Evolutionary conservation across 768 basidiomycete genomes (phyloP).

Genomic region (Sporobolomyces pararoseus): DNA sequence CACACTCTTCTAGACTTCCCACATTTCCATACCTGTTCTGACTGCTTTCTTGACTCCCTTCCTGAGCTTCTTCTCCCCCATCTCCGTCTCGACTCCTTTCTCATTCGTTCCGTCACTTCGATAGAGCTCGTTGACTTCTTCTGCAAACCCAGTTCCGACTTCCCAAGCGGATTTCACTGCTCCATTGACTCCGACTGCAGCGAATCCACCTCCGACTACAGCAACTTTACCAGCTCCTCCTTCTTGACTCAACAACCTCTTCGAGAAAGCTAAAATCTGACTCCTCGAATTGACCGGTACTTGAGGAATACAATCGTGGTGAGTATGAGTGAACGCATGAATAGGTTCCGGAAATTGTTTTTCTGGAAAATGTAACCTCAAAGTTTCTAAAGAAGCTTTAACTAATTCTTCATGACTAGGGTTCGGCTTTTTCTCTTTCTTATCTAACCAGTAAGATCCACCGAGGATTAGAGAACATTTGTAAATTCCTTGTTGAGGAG

Average conservation of each 20-base stretch:
- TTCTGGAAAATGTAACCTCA: constrained; percentile 18
- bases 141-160: constrained; percentile 21
- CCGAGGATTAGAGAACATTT: constrained; percentile 90
- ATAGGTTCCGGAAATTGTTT: constrained; percentile 4
- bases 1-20: constrained; percentile 13
- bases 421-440: accelerated
- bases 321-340: constrained; percentile 19
- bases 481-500: constrained; percentile 48
- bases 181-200: constrained; percentile 30
- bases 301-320: constrained; percentile 37
- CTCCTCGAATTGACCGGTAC: constrained; percentile 5
- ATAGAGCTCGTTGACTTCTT: not conserved
- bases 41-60: constrained; percentile 10
- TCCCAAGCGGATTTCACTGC: constrained; percentile 33
- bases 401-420: constrained; percentile 22
- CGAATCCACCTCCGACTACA: constrained; percentile 31
- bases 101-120: no score
- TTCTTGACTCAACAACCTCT: not conserved
- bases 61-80: not conserved
- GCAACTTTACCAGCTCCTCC: constrained; percentile 11
- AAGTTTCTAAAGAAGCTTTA: constrained; percentile 8
- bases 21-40: constrained; percentile 31
- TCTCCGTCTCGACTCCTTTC: not conserved
- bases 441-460: constrained; percentile 60
- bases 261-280: constrained; percentile 2